A percentile compares a stretch with the other conserved stretches of the same genome.
phyloP scores from a whole-genome alignment of 2,329 filamentous ascomycete species.

The Alternaria ethzedia region DNA sequence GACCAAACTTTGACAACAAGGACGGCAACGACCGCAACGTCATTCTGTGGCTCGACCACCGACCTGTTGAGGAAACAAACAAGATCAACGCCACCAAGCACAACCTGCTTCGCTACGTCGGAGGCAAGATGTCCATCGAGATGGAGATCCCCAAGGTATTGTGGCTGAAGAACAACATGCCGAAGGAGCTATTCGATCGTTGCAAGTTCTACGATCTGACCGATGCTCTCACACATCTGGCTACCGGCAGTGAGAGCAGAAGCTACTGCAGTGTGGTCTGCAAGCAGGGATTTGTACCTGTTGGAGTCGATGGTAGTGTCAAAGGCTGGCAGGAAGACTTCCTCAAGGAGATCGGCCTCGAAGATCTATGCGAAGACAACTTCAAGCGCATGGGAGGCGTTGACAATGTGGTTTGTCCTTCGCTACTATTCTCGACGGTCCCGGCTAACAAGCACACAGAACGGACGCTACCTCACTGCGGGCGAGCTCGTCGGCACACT shows the following conservation, averaged over 20 bases:
- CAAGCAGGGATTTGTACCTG: conserved; percentile 95
- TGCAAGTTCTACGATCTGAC: conserved; percentile 98
- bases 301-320: conserved; percentile 95
- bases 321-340: conserved; percentile 99
- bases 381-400: conserved; percentile 95
- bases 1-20: conserved; percentile 78
- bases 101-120: conserved; percentile 93
- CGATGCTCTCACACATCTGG: conserved; percentile 91
- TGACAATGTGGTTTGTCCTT: conserved; percentile 81
- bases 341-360: conserved; percentile 82
- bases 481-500: conserved; percentile 88
- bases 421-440: conserved; percentile 24
- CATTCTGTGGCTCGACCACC: conserved; percentile 96
- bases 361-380: conserved; percentile 80
- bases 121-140: conserved; percentile 97
- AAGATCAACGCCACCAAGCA: conserved; percentile 93
- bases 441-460: conserved; percentile 65
- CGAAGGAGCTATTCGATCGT: conserved; percentile 82
- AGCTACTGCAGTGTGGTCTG: conserved; percentile 97
- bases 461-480: conserved; percentile 87
- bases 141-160: conserved; percentile 99
- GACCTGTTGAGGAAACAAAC: conserved; percentile 86
- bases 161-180: conserved; percentile 99
- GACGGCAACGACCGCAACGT: conserved; percentile 89
- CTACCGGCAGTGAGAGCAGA: conserved; percentile 87